These are phyloP conservation scores for Mortierella hygrophila DNA, from an alignment of 192 early-diverging fungal genomes.

Conservation along the genomic window DNA sequence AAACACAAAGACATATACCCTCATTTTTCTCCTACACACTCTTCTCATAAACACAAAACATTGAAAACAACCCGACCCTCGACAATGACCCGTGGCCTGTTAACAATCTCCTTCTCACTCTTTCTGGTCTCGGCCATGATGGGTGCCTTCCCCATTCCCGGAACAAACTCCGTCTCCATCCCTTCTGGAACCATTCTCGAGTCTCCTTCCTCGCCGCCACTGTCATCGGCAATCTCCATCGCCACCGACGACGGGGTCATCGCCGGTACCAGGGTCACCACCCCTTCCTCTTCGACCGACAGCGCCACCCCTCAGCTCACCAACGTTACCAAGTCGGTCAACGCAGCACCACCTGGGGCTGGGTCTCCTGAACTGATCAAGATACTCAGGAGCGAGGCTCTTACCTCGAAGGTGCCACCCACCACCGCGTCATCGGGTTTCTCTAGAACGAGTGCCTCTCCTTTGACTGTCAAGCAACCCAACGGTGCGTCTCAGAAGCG, in stretches of 20 bases:
- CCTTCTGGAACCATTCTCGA: background rate
- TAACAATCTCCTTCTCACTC: slow-evolving; percentile 4
- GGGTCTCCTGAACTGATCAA: background rate
- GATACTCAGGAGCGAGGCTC: background rate
- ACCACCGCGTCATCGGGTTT: background rate
- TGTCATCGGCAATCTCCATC: background rate
- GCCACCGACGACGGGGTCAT: background rate
- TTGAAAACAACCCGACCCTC: too few species aligned
- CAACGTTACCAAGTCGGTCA: background rate
- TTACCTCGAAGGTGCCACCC: background rate
- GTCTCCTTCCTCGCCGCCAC: background rate
- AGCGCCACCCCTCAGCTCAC: background rate
- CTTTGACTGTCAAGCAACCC: background rate
- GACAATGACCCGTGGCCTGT: background rate
- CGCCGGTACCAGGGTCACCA: background rate
- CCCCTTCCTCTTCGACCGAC: background rate
- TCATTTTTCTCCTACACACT: too few species aligned
- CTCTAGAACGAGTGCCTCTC: background rate
- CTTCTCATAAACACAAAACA: too few species aligned
- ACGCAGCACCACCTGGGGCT: background rate
- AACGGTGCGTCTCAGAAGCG: background rate
- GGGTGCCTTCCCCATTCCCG: background rate
- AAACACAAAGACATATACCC: too few species aligned
- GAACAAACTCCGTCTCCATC: background rate
- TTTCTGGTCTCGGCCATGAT: slow-evolving; percentile 2